These are phyloP conservation scores for Wickerhamomyces alni DNA, from an alignment of 805 yeast species.

Conservation along the genomic window DNA sequence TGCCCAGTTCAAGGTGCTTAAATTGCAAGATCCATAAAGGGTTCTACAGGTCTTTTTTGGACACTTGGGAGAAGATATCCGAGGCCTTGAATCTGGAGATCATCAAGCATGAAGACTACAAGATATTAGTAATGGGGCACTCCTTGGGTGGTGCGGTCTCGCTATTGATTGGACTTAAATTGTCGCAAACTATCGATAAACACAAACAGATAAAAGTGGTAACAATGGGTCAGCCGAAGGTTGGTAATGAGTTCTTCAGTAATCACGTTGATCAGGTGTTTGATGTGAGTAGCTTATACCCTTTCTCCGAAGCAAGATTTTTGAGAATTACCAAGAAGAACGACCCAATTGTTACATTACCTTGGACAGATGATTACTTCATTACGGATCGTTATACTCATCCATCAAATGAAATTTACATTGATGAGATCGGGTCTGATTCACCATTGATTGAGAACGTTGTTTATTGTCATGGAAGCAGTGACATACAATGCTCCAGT, in stretches of 20 bases:
- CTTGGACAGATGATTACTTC: slow-evolving; percentile 12
- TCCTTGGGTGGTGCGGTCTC: slow-evolving; percentile 25
- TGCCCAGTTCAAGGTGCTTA: slow-evolving; percentile 3
- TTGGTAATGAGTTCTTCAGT: slow-evolving; percentile 16
- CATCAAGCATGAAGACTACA: slow-evolving; percentile 6
- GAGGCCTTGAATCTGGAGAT: background rate
- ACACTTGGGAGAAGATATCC: slow-evolving; percentile 8
- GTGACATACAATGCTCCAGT: slow-evolving; percentile 45
- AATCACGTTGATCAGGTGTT: slow-evolving; percentile 10
- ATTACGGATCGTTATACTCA: slow-evolving; percentile 15
- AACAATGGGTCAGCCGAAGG: slow-evolving; percentile 25
- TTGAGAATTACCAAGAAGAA: slow-evolving; percentile 19
- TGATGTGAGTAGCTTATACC: background rate
- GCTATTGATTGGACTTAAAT: slow-evolving; percentile 8
- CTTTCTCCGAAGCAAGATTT: slow-evolving; percentile 4
- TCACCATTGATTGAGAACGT: slow-evolving; percentile 40
- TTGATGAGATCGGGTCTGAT: slow-evolving; percentile 16
- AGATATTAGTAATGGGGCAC: slow-evolving; percentile 19
- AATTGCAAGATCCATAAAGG: slow-evolving; percentile 21
- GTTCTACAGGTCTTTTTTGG: slow-evolving; percentile 10
- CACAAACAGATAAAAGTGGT: slow-evolving; percentile 1
- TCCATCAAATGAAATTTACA: slow-evolving; percentile 18
- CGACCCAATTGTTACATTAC: slow-evolving; percentile 23
- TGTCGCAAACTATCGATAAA: background rate
- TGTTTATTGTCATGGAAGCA: slow-evolving; percentile 67